Evolutionary conservation across 768 basidiomycete species (phyloP), one percentile per base, ranked within the genome.

Genomic region (Psilocybe azurescens): DNA sequence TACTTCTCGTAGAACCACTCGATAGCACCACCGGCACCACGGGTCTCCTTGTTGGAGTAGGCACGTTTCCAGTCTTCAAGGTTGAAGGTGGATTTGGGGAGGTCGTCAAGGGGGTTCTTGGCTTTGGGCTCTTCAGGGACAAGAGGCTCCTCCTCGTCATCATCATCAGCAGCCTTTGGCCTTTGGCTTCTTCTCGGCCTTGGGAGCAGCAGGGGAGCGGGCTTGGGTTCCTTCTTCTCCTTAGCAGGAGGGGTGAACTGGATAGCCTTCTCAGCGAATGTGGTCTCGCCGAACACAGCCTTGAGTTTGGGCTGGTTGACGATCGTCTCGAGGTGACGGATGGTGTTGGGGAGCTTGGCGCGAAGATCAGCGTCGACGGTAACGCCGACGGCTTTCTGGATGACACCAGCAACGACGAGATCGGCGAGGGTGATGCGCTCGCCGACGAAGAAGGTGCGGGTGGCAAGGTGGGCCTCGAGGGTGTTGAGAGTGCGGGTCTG

Each of bases 1-100:
- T 68, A 96, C 94, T 97, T 89, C 76, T 94, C 75, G 82, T 97
- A 96, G 87, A 99, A 90, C 97, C 97, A 99, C 76, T 97, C 94
- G 41, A 99, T 70, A 54, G 94, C 76, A 65, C 93, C 95, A 48
- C 77, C 87, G 16, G 90, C 67, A 39, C 92, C 94, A 58, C 92
- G 89, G 41, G 96, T 98, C n/a, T 98, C 95, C 76, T 90, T 89
- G 90, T 98, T 99, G 70, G 95, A 97, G 83, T 99, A 99, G 48
- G 92, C 90, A 49, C 94, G 89, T 77, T 98, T 98, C 95, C 94
- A 97, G 78, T 98, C 95, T 76, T 97, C 92, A 59, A 95, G 87
- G 81, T 94, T 94, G 78, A 93, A 88, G 5, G 85, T 79, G 10
- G 92, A 91, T 78, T 93, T 96, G 68, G 95, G 94, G 44, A 98